These are phyloP conservation scores for Scheffersomyces lignosus DNA, from an alignment of 805 yeast genomes.

Conservation along the genomic window DNA sequence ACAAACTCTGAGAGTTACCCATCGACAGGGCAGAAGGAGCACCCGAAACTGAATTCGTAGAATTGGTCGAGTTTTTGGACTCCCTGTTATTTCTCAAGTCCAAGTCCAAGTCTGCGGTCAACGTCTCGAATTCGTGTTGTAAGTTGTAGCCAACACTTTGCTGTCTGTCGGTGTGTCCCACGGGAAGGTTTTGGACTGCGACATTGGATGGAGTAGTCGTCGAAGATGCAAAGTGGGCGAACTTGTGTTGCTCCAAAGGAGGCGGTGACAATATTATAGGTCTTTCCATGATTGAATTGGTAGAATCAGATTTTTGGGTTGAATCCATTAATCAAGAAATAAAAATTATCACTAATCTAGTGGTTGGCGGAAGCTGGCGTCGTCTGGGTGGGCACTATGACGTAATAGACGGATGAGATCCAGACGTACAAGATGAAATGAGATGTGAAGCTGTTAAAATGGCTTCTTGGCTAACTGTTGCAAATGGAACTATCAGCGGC, in stretches of 20 bases:
- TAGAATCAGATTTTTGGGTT: constrained; percentile 1
- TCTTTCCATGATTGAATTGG: constrained; percentile 18
- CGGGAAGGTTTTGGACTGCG: not conserved
- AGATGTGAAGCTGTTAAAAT: too few relatives aligned
- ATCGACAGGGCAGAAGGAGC: constrained; percentile 3
- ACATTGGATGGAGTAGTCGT: not conserved
- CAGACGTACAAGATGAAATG: too few relatives aligned
- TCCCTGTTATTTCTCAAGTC: constrained; percentile 28
- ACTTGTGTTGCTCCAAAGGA: constrained; percentile 28
- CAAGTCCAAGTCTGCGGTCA: constrained; percentile 46
- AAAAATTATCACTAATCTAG: not conserved
- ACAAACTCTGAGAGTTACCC: constrained; percentile 9
- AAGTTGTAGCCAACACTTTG: constrained; percentile 47
- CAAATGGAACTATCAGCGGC: too few relatives aligned
- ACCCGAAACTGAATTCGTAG: constrained; percentile 1
- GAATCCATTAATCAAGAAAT: not conserved
- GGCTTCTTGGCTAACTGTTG: too few relatives aligned
- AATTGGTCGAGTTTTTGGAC: not conserved
- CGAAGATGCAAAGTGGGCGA: constrained; percentile 1
- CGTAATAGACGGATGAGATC: too few relatives aligned
- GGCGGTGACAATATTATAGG: constrained; percentile 45
- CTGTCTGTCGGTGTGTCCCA: constrained; percentile 25
- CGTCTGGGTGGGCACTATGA: too few relatives aligned
- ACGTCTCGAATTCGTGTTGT: constrained; percentile 49
- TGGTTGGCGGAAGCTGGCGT: too few relatives aligned